A percentile compares a stretch with the other conserved stretches of the same genome.
Evolutionary conservation across 192 early-diverging fungal species (phyloP).

Genomic region (Backusella parvicylindrica): DNA sequence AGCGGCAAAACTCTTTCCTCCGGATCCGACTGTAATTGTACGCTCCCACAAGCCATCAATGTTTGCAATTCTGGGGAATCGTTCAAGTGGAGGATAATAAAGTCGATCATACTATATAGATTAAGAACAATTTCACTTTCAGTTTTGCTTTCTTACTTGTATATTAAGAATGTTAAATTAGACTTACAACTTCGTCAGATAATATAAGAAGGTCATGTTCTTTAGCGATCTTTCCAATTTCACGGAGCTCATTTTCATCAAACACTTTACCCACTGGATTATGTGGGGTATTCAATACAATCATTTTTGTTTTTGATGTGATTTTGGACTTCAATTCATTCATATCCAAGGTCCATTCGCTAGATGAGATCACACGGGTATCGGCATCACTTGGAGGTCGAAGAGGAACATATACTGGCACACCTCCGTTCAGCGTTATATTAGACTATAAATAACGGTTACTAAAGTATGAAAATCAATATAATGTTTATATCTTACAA

Average conservation of each 20-base stretch:
- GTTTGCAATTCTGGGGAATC: slow-evolving; percentile 76
- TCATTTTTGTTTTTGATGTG: slow-evolving; percentile 74
- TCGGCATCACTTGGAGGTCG: slow-evolving; percentile 47
- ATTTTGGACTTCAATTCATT: slow-evolving; percentile 74
- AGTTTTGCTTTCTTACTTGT: neutral
- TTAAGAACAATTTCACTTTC: neutral
- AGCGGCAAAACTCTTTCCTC: slow-evolving; percentile 92
- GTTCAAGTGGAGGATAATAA: slow-evolving; percentile 60
- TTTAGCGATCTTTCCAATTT: slow-evolving; percentile 71
- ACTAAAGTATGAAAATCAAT: neutral
- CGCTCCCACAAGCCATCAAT: slow-evolving; percentile 87
- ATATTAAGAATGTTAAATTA: neutral
- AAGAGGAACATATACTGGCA: slow-evolving; percentile 79
- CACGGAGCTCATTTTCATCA: slow-evolving; percentile 64
- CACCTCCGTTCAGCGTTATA: slow-evolving; percentile 83
- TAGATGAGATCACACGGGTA: slow-evolving; percentile 55
- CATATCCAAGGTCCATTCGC: slow-evolving; percentile 88
- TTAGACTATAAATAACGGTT: slow-evolving; percentile 45
- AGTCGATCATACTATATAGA: slow-evolving; percentile 81
- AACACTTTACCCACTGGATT: slow-evolving; percentile 92
- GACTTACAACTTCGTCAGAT: slow-evolving; percentile 83
- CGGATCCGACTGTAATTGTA: slow-evolving; percentile 87
- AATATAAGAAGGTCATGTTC: slow-evolving; percentile 85
- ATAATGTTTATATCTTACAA: slow-evolving; percentile 42
- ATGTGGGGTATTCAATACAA: slow-evolving; percentile 95